These are phyloP conservation scores for Aureobasidium sp. DNA, from an alignment of 2,329 filamentous ascomycete species.

Conservation along the genomic window DNA sequence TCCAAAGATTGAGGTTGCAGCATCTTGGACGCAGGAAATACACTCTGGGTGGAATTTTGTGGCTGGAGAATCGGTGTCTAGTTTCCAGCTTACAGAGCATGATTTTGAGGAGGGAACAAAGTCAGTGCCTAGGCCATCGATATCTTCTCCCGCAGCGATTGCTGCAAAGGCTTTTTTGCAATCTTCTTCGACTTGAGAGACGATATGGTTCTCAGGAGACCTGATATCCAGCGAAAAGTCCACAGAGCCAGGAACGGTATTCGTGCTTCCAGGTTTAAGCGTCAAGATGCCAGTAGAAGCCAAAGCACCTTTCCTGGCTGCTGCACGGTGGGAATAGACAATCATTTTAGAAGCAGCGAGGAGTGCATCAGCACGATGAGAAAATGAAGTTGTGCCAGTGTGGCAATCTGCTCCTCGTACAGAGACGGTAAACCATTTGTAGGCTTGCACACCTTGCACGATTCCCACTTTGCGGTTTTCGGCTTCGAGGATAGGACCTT, in stretches of 20 bases:
- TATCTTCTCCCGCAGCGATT: conserved; percentile 50
- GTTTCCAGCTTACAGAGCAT: conserved; percentile 48
- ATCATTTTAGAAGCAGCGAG: conserved; percentile 61
- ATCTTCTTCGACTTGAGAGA: conserved; percentile 49
- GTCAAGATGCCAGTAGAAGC: conserved; percentile 63
- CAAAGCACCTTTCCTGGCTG: conserved; percentile 50
- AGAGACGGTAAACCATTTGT: conserved; percentile 59
- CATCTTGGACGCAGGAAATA: conserved; percentile 53
- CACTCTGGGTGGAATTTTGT: conserved; percentile 60
- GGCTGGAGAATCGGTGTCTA: conserved; percentile 54
- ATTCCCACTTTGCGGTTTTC: conserved; percentile 56
- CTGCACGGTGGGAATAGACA: conserved; percentile 54
- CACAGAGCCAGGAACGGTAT: conserved; percentile 63
- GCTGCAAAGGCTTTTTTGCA: conserved; percentile 49
- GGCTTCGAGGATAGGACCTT: conserved; percentile 65
- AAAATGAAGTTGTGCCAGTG: conserved; percentile 64
- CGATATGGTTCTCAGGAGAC: conserved; percentile 41
- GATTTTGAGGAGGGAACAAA: conserved; percentile 30
- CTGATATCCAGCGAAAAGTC: conserved; percentile 62
- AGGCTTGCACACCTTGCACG: conserved; percentile 65
- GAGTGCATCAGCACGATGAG: conserved; percentile 58
- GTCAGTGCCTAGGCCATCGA: conserved; percentile 36
- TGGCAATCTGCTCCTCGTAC: conserved; percentile 61
- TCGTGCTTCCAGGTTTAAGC: conserved; percentile 58
- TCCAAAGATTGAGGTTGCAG: conserved; percentile 50